A percentile compares a stretch with the other conserved stretches of the same genome.
phyloP scores from a whole-genome alignment of 108 stramenopile genomes.

The Pelagomonas calceolata region DNA sequence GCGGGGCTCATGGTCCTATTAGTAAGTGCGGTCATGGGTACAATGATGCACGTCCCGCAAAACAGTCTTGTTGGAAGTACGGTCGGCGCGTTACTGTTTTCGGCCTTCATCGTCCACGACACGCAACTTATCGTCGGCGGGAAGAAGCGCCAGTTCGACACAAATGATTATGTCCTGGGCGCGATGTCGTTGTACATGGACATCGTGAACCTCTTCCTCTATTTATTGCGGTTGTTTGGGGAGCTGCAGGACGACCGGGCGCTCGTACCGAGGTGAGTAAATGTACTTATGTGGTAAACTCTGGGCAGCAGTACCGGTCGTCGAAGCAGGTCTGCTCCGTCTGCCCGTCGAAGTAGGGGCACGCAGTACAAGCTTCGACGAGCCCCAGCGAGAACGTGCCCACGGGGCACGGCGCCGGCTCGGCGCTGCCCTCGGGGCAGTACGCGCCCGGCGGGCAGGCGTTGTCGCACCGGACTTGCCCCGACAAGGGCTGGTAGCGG shows the following conservation, averaged over 20 bases:
- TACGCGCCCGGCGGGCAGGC: constrained; percentile 18
- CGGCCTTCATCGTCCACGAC: constrained; percentile 54
- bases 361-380: constrained; percentile 13
- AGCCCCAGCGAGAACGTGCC: constrained; percentile 17
- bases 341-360: constrained; percentile 20
- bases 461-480: not conserved
- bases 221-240: constrained; percentile 63
- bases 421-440: constrained; percentile 12
- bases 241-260: constrained; percentile 22
- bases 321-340: not conserved
- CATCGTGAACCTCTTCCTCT: constrained; percentile 82
- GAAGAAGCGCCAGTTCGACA: constrained; percentile 66
- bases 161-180: constrained; percentile 79
- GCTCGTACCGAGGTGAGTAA: too few relatives aligned
- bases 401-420: constrained; percentile 10
- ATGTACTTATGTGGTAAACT: too few relatives aligned
- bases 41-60: constrained; percentile 12
- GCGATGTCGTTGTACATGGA: constrained; percentile 79
- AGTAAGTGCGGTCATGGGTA: constrained; percentile 17
- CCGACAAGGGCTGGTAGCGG: not conserved
- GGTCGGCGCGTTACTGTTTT: constrained; percentile 56
- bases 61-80: constrained; percentile 20
- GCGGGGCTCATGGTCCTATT: constrained; percentile 15
- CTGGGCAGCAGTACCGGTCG: not conserved
- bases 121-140: constrained; percentile 42